These are phyloP conservation scores for Coemansia sp. DNA, from an alignment of 192 early-diverging fungal species.

Conservation along the genomic window DNA sequence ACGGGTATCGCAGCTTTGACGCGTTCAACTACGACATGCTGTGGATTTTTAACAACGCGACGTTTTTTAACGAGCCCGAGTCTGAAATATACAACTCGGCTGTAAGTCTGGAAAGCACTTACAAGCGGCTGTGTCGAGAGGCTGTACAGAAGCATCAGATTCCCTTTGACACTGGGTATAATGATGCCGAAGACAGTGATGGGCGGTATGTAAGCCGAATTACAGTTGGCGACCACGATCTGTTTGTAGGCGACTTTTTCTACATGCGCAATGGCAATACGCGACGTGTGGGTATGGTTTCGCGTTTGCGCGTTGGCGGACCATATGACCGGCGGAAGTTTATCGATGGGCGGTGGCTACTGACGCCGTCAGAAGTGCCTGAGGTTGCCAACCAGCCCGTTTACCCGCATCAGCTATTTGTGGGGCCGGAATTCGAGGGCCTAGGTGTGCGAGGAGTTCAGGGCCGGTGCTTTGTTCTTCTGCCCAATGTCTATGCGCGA, in stretches of 20 bases:
- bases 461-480: constrained; percentile 47
- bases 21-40: constrained; percentile 79
- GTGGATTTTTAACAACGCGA: constrained; percentile 88
- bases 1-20: constrained; percentile 64
- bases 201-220: constrained; percentile 43
- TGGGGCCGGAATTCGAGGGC: constrained; percentile 33
- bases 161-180: constrained; percentile 47
- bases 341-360: constrained; percentile 49
- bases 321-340: constrained; percentile 44
- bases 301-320: constrained; percentile 36
- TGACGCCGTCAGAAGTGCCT: constrained; percentile 50
- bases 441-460: constrained; percentile 39
- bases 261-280: constrained; percentile 28
- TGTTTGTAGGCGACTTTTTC: constrained; percentile 52
- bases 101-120: constrained; percentile 33
- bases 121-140: constrained; percentile 34
- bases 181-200: constrained; percentile 28
- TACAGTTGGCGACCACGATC: constrained; percentile 36
- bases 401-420: constrained; percentile 53
- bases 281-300: constrained; percentile 45
- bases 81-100: constrained; percentile 85
- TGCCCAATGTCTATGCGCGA: constrained; percentile 42
- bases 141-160: constrained; percentile 32
- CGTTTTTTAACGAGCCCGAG: constrained; percentile 81
- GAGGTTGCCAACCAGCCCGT: constrained; percentile 41